Evolutionary conservation across 805 yeast genomes (phyloP).

Genomic region (Kuraishia floccosa): DNA sequence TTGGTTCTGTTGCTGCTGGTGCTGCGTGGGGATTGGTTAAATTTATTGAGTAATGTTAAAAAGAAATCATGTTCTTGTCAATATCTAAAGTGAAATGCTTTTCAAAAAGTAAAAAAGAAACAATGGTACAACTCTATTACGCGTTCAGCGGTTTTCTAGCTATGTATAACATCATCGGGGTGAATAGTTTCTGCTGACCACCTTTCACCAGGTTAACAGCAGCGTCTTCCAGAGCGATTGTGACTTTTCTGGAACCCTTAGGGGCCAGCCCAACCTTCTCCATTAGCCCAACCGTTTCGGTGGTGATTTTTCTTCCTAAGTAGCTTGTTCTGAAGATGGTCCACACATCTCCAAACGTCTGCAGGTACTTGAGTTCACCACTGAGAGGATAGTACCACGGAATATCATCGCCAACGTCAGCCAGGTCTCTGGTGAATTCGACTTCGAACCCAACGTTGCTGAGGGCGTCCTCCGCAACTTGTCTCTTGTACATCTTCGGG

Average conservation of each 20-base stretch:
- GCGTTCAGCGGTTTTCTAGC: constrained; percentile 63
- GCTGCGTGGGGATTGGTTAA: constrained; percentile 92
- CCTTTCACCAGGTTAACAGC: constrained; percentile 93
- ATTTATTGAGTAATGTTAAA: constrained; percentile 36
- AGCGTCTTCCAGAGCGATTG: constrained; percentile 91
- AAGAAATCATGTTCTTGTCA: background rate
- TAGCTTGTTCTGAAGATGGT: constrained; percentile 84
- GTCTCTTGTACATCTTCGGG: constrained; percentile 85
- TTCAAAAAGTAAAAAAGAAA: background rate
- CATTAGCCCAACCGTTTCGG: constrained; percentile 66
- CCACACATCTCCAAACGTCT: constrained; percentile 62
- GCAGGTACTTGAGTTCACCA: constrained; percentile 88
- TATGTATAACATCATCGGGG: constrained; percentile 95
- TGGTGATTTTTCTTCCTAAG: constrained; percentile 80
- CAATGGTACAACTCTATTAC: constrained; percentile 1
- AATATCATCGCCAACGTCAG: constrained; percentile 67
- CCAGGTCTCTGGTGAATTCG: constrained; percentile 68
- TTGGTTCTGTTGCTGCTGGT: constrained; percentile 96
- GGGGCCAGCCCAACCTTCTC: constrained; percentile 88
- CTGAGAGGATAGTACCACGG: constrained; percentile 98
- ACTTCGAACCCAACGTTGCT: constrained; percentile 80
- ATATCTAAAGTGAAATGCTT: too few species aligned
- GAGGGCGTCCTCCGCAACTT: constrained; percentile 83
- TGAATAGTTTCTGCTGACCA: constrained; percentile 80
- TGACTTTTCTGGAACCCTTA: constrained; percentile 82